Base-by-base conservation (phyloP, 768 basidiomycete species). In the Leccinum broughii region DNA sequence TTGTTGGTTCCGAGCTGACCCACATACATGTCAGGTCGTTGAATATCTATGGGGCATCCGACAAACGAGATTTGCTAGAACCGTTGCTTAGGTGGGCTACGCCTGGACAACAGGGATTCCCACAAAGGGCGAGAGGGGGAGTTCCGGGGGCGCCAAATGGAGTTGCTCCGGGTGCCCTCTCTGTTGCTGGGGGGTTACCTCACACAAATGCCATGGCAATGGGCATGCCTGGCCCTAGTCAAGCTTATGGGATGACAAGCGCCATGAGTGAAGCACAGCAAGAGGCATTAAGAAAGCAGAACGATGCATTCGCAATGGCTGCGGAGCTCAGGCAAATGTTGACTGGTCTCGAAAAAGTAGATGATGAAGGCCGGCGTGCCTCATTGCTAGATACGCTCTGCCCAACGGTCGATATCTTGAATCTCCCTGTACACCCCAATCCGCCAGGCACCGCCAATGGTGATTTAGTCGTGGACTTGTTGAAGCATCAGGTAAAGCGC, bases 71-170 rank as follows among this genome's bases (percentile, higher is more conserved):
- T 15, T 69, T 80, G 34, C 74, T 95, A 2, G 90, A 93, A 65
- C 85, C 88, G 2, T 74, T 75, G 55, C 78, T 95, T 50, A 70
- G 80, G 3, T 92, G 91, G 90, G 92, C 90, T 2, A 92, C 88
- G 3, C 88, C 89, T 9, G 77, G 80, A 15, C 85, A 86, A 62
- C 76, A 78, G 26, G 90, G 88, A 10, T 87, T 90, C 65, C 59
- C 70, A 28, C 50, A 55, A 39, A 66, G 70, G 1, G 61, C 39
- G 15, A 57, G 5, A 3, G 56, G 62, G 24, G 59, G 60, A 2
- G 52, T 61, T 37, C 59, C 69, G 7, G 66, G 64, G n/a, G 53
- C 50, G 51, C 57, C 73, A 50, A 66, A 75, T 49, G 64, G 64
- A 39, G 62, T 56, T 30, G 50, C 57, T 4, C 28, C 6, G 22